A percentile compares a stretch with the other conserved stretches of the same genome.
Conservation (phyloP, 441 rosid species). For the Adansonia rubrostipa region DNA sequence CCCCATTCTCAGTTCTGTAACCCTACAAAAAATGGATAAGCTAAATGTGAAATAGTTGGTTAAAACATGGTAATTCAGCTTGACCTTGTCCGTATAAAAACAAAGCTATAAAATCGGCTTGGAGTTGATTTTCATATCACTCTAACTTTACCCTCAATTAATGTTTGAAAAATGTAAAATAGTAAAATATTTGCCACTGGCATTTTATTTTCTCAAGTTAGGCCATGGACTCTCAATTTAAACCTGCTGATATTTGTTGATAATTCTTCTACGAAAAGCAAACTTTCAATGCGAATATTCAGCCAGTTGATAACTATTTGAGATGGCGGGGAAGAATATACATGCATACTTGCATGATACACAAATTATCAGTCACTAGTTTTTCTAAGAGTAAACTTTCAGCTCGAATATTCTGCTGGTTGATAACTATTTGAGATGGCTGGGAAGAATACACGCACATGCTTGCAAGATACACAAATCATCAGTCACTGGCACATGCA, state of each 20-base stretch:
- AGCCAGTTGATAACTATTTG: neutral
- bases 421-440: slow-evolving; percentile 3
- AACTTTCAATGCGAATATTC: neutral
- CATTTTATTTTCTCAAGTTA: neutral
- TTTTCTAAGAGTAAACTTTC: neutral
- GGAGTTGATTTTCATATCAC: neutral
- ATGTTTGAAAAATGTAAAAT: neutral
- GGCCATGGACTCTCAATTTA: neutral
- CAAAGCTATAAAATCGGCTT: neutral
- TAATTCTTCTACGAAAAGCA: slow-evolving; percentile 4
- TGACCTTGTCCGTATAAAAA: neutral
- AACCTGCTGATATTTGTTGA: slow-evolving; percentile 12
- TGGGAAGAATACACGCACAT: neutral
- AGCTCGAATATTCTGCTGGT: neutral
- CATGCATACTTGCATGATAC: neutral
- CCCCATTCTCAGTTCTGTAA: neutral
- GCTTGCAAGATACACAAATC: neutral
- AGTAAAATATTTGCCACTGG: neutral
- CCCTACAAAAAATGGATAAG: slow-evolving; percentile 1
- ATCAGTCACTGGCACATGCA: neutral
- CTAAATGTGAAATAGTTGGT: neutral
- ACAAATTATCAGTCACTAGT: slow-evolving; percentile 7
- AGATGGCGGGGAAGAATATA: neutral
- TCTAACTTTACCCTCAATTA: neutral
- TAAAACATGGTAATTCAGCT: neutral